A percentile compares a stretch with the other conserved stretches of the same genome.
These are phyloP conservation scores for Ogataea methanolica DNA, from an alignment of 805 yeast genomes.

Conservation along the genomic window DNA sequence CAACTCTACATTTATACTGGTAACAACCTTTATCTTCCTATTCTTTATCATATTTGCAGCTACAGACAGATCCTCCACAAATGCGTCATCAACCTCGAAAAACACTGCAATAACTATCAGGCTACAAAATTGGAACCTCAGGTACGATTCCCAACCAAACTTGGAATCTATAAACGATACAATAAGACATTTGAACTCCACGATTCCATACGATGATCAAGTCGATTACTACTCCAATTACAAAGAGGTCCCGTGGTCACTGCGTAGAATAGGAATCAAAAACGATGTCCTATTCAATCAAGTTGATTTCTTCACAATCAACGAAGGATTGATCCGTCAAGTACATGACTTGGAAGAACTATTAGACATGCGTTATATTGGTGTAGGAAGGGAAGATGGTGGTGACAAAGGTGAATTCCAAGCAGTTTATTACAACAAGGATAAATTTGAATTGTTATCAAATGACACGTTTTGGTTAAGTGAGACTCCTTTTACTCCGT, in stretches of 20 bases:
- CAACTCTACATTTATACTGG: too few species aligned
- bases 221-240: slow-evolving; percentile 23
- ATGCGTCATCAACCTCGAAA: too few species aligned
- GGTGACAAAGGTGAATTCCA: slow-evolving; percentile 43
- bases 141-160: slow-evolving; percentile 25
- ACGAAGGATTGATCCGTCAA: slow-evolving; percentile 45
- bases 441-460: slow-evolving; percentile 35
- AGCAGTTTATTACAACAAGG: slow-evolving; percentile 39
- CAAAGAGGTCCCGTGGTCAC: slow-evolving; percentile 32
- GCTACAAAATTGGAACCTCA: slow-evolving; percentile 27
- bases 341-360: slow-evolving; percentile 38
- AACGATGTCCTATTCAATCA: slow-evolving; percentile 32
- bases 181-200: slow-evolving; percentile 12
- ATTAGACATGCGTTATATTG: slow-evolving; percentile 35
- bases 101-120: slow-evolving; percentile 3
- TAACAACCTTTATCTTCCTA: too few species aligned
- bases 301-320: slow-evolving; percentile 37
- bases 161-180: slow-evolving; percentile 18
- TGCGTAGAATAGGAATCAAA: slow-evolving; percentile 30
- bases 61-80: too few species aligned
- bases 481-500: slow-evolving; percentile 49
- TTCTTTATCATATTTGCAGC: too few species aligned
- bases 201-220: slow-evolving; percentile 20
- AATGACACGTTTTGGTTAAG: slow-evolving; percentile 50
- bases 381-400: slow-evolving; percentile 54